phyloP scores from a whole-genome alignment of 495 filamentous ascomycete genomes.

The Cercophora samala region DNA sequence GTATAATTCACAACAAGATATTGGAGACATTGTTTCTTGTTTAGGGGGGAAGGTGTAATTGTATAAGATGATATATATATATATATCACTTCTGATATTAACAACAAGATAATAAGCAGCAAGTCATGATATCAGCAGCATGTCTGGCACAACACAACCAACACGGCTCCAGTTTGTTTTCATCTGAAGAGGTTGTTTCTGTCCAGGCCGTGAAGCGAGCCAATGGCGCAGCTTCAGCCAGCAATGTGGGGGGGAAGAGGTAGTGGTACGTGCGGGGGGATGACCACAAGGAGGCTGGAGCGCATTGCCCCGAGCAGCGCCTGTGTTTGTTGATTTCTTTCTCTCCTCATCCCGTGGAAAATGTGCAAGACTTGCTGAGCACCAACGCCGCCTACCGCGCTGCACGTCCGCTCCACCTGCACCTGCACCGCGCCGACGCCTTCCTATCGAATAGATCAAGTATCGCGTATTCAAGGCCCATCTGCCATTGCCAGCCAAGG shows the following conservation, averaged over 20 bases:
- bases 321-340: slow-evolving; percentile 37
- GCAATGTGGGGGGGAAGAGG: slow-evolving; percentile 7
- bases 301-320: slow-evolving; percentile 37
- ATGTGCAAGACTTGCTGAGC: slow-evolving; percentile 26
- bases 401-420: slow-evolving; percentile 15
- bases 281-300: slow-evolving; percentile 24
- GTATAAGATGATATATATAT: no score
- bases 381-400: slow-evolving; percentile 18
- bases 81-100: no score
- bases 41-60: no score
- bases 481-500: not conserved
- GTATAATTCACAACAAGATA: no score
- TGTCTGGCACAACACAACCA: not conserved
- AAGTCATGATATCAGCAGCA: not conserved
- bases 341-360: slow-evolving; percentile 24
- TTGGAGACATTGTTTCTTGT: no score
- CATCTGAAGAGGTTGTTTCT: slow-evolving; percentile 18
- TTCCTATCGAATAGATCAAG: slow-evolving; percentile 4
- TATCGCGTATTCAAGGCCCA: slow-evolving; percentile 10
- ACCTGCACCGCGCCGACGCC: slow-evolving; percentile 13
- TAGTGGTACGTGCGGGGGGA: slow-evolving; percentile 28
- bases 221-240: slow-evolving; percentile 22
- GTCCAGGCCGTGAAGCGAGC: slow-evolving; percentile 18
- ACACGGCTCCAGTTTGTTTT: slow-evolving; percentile 5
- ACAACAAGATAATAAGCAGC: no score